Evolutionary conservation across 2,329 filamentous ascomycete genomes (phyloP).

Genomic region (Aspergillus carbonarius): DNA sequence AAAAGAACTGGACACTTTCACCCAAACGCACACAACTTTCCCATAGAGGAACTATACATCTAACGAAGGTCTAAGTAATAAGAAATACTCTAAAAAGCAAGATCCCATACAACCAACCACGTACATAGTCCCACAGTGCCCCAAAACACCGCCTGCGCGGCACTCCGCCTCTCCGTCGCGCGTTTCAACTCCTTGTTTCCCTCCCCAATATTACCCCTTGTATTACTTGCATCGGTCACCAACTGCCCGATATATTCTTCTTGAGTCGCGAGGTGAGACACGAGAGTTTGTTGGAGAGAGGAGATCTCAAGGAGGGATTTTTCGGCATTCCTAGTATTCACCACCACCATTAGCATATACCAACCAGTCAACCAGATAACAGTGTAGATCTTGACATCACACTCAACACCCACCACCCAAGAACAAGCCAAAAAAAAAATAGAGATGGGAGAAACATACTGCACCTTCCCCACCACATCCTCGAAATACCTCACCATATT

Average conservation of each 20-base stretch:
- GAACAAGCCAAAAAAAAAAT: too few species aligned
- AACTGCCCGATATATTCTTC: conserved; percentile 87
- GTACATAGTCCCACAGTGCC: conserved; percentile 73
- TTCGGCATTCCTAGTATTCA: conserved; percentile 76
- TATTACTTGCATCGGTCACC: conserved; percentile 77
- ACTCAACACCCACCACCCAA: neutral
- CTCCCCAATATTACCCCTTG: conserved; percentile 79
- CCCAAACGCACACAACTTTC: too few species aligned
- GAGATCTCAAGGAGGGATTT: conserved; percentile 90
- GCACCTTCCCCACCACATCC: conserved; percentile 89
- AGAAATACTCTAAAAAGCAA: conserved; percentile 52
- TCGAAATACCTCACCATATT: conserved; percentile 92
- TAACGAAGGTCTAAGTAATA: too few species aligned
- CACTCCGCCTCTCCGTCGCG: conserved; percentile 69
- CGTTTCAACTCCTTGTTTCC: conserved; percentile 91
- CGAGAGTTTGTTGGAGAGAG: conserved; percentile 84
- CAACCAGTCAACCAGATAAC: neutral
- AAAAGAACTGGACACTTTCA: neutral
- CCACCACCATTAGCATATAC: conserved; percentile 1
- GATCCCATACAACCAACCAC: conserved; percentile 74
- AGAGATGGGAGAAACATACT: conserved; percentile 58
- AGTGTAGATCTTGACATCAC: too few species aligned
- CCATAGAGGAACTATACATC: too few species aligned
- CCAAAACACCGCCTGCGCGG: conserved; percentile 76
- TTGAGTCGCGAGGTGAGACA: conserved; percentile 80